These are phyloP conservation scores for Cryphonectria carpinicola DNA, from an alignment of 2,329 filamentous ascomycete species.

Conservation along the genomic window DNA sequence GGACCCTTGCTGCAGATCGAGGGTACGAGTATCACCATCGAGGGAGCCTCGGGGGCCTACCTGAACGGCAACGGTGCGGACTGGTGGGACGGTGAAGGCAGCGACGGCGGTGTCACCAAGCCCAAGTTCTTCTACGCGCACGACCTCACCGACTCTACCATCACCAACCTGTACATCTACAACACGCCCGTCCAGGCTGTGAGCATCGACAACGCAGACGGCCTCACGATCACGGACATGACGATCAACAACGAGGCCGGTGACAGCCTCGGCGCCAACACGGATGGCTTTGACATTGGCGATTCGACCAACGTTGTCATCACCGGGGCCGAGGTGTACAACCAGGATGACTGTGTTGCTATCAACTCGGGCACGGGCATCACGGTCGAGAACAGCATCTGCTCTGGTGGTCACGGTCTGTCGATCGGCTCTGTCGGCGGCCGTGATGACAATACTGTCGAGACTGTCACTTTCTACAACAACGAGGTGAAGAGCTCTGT, in stretches of 20 bases:
- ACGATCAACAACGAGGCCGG: conserved; percentile 64
- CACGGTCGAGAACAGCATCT: conserved; percentile 45
- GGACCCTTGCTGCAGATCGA: conserved; percentile 66
- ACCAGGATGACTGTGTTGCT: conserved; percentile 65
- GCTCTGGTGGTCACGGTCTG: conserved; percentile 56
- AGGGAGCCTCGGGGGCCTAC: conserved; percentile 52
- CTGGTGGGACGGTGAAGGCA: conserved; percentile 65
- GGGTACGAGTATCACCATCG: conserved; percentile 58
- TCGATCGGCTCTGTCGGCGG: conserved; percentile 62
- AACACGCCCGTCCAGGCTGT: conserved; percentile 60
- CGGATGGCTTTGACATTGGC: conserved; percentile 57
- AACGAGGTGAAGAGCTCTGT: conserved; percentile 53
- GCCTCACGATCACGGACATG: conserved; percentile 52
- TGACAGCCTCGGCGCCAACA: conserved; percentile 53
- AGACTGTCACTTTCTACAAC: conserved; percentile 52
- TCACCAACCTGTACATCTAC: conserved; percentile 54
- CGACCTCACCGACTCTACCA: conserved; percentile 51
- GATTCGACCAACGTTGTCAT: conserved; percentile 53
- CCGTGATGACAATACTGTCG: conserved; percentile 55
- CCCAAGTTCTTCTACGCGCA: conserved; percentile 64
- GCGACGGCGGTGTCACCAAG: conserved; percentile 63
- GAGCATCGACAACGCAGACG: conserved; percentile 46
- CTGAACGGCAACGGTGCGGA: conserved; percentile 59
- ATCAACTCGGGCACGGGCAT: conserved; percentile 56
- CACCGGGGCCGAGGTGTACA: conserved; percentile 54